Base-by-base conservation (phyloP, 306 rosid genomes). In the Purshia tridentata region DNA sequence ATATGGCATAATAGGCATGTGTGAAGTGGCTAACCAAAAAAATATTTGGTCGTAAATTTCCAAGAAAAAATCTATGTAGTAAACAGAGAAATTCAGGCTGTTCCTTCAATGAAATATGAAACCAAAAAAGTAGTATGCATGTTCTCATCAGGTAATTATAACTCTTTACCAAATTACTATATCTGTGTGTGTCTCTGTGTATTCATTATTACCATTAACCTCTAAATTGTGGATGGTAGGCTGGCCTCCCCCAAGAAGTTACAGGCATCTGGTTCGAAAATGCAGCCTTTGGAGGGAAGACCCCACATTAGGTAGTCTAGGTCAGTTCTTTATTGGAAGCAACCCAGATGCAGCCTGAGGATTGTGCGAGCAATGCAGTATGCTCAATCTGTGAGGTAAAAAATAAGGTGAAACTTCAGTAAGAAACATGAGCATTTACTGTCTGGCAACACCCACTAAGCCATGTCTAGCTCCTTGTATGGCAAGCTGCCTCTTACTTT, bases 301-400 rank as follows among this genome's bases (percentile, higher is more conserved):
- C 5, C 18, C 45, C 8, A 4, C 45, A 60, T 37, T 37, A 8
- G 9, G 65, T 14, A 60, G 65, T 13, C 45, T 35, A 60, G 45
- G 46, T 13, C 18, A 60, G 44, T 60, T 37, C 46, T 60, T 20
- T 4, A 19, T 35, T 12, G 65, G 65, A 3, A 23, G 64, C 64
- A 29, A 23, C 18, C 42, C 44, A 60, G 42, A 60, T 12, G 20
- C 45, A 60, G 12, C 65, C 8, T 60, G 65, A 35, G 11, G 20
- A 60, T 60, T 60, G 45, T 60, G 65, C 44, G 37, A 35, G 60
- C 64, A 58, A 29, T 22, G 65, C 65, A 60, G 65, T 60, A 12
- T 15, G 45, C 65, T 60, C 46, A 37, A 60, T 37, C 65, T 37
- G 46, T 37, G 3, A 37, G 42, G 65, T 37, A 20, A 60, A 60